phyloP scores from a whole-genome alignment of 2,329 filamentous ascomycete genomes.

The Fusarium fracticaudum region DNA sequence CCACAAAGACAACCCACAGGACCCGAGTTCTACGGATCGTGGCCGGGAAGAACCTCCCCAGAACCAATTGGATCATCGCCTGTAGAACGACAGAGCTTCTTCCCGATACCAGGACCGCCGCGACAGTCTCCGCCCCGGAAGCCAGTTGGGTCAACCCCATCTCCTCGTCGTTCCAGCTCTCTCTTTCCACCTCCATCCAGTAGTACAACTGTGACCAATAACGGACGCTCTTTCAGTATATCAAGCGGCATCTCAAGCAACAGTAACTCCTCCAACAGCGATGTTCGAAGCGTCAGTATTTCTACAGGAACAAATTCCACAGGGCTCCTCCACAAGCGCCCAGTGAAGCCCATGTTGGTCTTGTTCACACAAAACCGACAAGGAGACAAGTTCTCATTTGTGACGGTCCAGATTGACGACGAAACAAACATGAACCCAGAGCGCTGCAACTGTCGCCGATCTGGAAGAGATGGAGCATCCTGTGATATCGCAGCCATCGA shows the following conservation, averaged over 20 bases:
- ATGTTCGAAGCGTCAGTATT: slow-evolving; percentile 38
- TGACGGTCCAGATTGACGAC: slow-evolving; percentile 47
- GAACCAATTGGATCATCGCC: slow-evolving; percentile 21
- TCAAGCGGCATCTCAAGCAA: slow-evolving; percentile 37
- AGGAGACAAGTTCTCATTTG: slow-evolving; percentile 40
- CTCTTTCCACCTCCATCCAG: slow-evolving; percentile 8
- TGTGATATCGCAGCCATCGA: slow-evolving; percentile 43
- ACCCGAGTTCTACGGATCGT: slow-evolving; percentile 15
- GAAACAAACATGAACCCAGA: slow-evolving; percentile 47
- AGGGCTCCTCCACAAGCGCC: slow-evolving; percentile 44
- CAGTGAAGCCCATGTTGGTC: slow-evolving; percentile 48
- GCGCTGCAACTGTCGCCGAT: slow-evolving; percentile 47
- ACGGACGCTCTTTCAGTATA: slow-evolving; percentile 35
- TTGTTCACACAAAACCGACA: slow-evolving; percentile 44
- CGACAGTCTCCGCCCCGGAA: slow-evolving; percentile 20
- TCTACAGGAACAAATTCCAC: slow-evolving; percentile 42
- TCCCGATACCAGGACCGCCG: slow-evolving; percentile 8
- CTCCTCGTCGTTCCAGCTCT: slow-evolving; percentile 27
- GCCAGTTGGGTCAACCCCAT: slow-evolving; percentile 32
- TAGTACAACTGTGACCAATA: slow-evolving; percentile 6
- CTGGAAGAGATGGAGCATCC: slow-evolving; percentile 37
- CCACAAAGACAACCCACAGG: slow-evolving; percentile 30
- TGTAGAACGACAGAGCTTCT: slow-evolving; percentile 18
- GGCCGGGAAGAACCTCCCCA: slow-evolving; percentile 34
- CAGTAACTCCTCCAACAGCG: slow-evolving; percentile 42